Percentiles rank a stretch among this genome's conserved stretches.
These are phyloP conservation scores for Aspergillus baeticus DNA, from an alignment of 495 filamentous ascomycete species.

Conservation along the genomic window DNA sequence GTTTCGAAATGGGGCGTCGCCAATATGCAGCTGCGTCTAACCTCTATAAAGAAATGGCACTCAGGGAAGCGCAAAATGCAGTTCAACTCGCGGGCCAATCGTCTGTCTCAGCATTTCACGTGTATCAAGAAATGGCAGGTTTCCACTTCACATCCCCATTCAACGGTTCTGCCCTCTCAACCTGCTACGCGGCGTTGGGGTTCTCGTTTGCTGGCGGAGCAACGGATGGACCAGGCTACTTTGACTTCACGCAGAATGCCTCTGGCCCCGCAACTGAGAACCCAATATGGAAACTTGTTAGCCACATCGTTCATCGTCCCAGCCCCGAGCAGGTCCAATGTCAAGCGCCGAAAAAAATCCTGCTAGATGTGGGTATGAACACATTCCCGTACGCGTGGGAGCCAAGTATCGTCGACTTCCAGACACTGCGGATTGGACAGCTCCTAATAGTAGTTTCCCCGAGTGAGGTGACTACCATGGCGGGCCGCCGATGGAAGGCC, in stretches of 20 bases:
- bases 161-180: slow-evolving; percentile 69
- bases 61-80: slow-evolving; percentile 56
- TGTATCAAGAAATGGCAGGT: slow-evolving; percentile 68
- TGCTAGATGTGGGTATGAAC: slow-evolving; percentile 86
- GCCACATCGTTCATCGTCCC: slow-evolving; percentile 69
- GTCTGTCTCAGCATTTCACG: too few relatives aligned
- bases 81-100: too few relatives aligned
- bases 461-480: slow-evolving; percentile 95
- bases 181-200: slow-evolving; percentile 89
- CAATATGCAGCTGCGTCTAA: slow-evolving; percentile 64
- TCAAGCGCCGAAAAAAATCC: slow-evolving; percentile 81
- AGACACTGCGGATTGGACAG: slow-evolving; percentile 84
- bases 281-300: slow-evolving; percentile 79
- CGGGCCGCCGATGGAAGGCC: slow-evolving; percentile 85
- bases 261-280: slow-evolving; percentile 68
- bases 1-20: slow-evolving; percentile 67
- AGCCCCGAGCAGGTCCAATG: slow-evolving; percentile 70
- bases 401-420: slow-evolving; percentile 91
- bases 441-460: slow-evolving; percentile 85
- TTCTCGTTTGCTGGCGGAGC: slow-evolving; percentile 95
- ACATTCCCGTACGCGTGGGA: slow-evolving; percentile 81
- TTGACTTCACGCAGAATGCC: slow-evolving; percentile 91
- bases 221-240: slow-evolving; percentile 86
- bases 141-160: slow-evolving; percentile 69
- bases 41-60: slow-evolving; percentile 57